A percentile compares a stretch with the other conserved stretches of the same genome.
Evolutionary conservation across 345 rosid genomes (phyloP).

Genomic region (Corchorus olitorius): DNA sequence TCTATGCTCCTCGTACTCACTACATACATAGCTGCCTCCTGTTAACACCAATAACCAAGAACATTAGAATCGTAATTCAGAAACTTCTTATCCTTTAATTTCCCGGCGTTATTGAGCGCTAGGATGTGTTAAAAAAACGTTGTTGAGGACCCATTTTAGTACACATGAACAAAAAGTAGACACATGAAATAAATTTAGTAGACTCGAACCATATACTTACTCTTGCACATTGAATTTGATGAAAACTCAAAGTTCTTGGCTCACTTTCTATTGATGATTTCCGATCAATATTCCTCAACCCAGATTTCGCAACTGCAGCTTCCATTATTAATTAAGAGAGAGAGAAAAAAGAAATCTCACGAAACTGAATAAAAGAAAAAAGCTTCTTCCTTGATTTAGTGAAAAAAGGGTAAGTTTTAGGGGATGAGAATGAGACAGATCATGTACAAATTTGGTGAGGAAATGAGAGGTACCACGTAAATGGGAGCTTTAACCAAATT

Average conservation of each 20-base stretch:
- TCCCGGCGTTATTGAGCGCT: no score
- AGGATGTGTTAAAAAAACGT: no score
- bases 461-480: neutral
- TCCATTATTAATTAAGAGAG: slow-evolving; percentile 4
- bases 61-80: no score
- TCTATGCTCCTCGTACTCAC: slow-evolving; percentile 41
- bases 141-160: no score
- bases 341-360: neutral
- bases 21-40: slow-evolving; percentile 59
- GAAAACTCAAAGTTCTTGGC: slow-evolving; percentile 46
- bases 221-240: slow-evolving; percentile 48
- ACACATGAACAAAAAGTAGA: no score
- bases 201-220: slow-evolving; percentile 17
- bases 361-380: no score
- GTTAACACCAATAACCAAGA: neutral
- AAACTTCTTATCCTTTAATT: no score
- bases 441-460: neutral
- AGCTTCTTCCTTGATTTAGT: neutral
- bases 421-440: neutral
- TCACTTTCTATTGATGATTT: slow-evolving; percentile 47
- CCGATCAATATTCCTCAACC: slow-evolving; percentile 25
- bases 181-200: neutral
- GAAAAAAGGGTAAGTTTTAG: neutral
- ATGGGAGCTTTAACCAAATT: neutral
- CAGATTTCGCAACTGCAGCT: neutral